A percentile compares a stretch with the other conserved stretches of the same genome.
Evolutionary conservation across 2,329 filamentous ascomycete genomes (phyloP).

Genomic region (Knufia petricola): DNA sequence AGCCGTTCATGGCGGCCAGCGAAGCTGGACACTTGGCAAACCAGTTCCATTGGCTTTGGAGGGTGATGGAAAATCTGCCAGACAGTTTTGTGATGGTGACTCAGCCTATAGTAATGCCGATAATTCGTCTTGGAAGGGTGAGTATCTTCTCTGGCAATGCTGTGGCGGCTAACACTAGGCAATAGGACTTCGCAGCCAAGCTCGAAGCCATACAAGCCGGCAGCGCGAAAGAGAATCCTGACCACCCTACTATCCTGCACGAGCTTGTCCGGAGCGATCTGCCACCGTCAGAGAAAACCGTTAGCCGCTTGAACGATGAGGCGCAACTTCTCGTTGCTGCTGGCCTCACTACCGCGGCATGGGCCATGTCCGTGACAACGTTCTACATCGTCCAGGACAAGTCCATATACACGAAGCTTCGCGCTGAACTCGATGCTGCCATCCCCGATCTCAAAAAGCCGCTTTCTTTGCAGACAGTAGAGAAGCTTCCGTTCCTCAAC

Average conservation of each 20-base stretch:
- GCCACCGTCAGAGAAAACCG: slow-evolving; percentile 28
- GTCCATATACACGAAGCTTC: slow-evolving; percentile 20
- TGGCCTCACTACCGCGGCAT: slow-evolving; percentile 28
- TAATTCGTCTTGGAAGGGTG: not conserved
- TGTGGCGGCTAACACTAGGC: not conserved
- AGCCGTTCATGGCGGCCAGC: slow-evolving; percentile 12
- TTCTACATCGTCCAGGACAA: slow-evolving; percentile 24
- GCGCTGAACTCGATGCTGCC: slow-evolving; percentile 24
- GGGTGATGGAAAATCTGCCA: slow-evolving; percentile 21
- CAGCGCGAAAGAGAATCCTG: slow-evolving; percentile 9
- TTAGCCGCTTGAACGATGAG: slow-evolving; percentile 27
- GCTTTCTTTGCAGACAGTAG: slow-evolving; percentile 16
- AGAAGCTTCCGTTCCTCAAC: slow-evolving; percentile 26
- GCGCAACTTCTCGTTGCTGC: slow-evolving; percentile 26
- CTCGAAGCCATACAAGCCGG: slow-evolving; percentile 7
- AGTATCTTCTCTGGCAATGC: not conserved
- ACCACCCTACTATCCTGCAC: slow-evolving; percentile 24
- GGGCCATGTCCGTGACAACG: slow-evolving; percentile 23
- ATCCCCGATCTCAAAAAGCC: slow-evolving; percentile 17
- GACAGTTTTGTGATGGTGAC: slow-evolving; percentile 16
- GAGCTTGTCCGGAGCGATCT: slow-evolving; percentile 25
- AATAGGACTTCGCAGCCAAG: slow-evolving; percentile 4
- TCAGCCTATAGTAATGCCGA: not conserved
- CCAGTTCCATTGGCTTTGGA: slow-evolving; percentile 15
- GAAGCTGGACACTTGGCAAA: slow-evolving; percentile 11